phyloP scores from a whole-genome alignment of 1,284 basidiomycete species.

The Austropuccinia psidii region DNA sequence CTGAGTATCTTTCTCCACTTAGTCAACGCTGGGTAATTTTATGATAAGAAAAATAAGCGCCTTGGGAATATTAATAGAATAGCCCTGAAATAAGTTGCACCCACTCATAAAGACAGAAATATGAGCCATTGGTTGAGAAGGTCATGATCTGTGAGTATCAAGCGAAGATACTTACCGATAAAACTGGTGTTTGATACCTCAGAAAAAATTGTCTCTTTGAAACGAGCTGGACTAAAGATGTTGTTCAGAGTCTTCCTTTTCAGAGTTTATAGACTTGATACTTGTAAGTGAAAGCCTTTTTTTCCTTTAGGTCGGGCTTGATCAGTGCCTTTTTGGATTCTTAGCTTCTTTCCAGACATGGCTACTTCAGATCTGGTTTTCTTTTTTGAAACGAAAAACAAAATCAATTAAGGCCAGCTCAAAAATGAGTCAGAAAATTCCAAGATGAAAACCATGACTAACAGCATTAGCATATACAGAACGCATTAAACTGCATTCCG shows the following conservation, averaged over 20 bases:
- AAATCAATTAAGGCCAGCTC: too few species aligned
- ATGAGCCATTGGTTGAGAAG: background rate
- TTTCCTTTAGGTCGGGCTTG: slow-evolving; percentile 17
- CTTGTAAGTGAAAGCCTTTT: slow-evolving; percentile 12
- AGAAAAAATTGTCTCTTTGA: background rate
- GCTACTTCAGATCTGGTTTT: too few species aligned
- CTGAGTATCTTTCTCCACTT: slow-evolving; percentile 85
- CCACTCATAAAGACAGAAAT: slow-evolving; percentile 35
- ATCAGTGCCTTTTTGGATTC: too few species aligned
- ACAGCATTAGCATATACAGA: too few species aligned
- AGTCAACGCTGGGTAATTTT: slow-evolving; percentile 79
- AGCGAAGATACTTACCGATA: slow-evolving; percentile 3
- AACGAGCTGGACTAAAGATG: slow-evolving; percentile 16
- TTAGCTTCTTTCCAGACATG: too few species aligned
- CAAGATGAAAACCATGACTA: too few species aligned
- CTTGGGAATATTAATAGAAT: slow-evolving; percentile 74
- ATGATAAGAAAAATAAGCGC: slow-evolving; percentile 71
- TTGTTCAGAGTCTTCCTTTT: background rate
- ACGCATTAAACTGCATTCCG: too few species aligned
- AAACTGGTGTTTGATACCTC: slow-evolving; percentile 35
- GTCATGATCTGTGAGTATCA: background rate
- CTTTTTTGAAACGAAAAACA: too few species aligned
- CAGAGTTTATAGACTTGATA: slow-evolving; percentile 19
- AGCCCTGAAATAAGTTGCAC: slow-evolving; percentile 57
- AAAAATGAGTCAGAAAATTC: too few species aligned